Base-by-base conservation (phyloP, 805 yeast genomes). In the Candida hispaniensis region DNA sequence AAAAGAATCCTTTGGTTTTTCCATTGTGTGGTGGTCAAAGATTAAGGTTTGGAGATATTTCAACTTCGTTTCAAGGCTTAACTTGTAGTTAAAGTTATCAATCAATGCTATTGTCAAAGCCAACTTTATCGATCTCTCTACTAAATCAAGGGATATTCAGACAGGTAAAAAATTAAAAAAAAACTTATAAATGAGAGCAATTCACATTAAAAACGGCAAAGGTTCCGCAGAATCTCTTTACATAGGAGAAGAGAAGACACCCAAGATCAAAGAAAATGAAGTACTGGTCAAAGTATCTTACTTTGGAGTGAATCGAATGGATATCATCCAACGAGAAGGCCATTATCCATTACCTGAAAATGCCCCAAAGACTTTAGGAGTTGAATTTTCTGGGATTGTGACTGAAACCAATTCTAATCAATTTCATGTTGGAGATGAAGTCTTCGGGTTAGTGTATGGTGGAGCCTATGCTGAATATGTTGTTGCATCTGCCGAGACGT, bases 401-500 rank as follows among this genome's bases (percentile, higher is more conserved):
- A 47, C 22, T 10, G 39, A 45, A 14, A 35, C 30, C 6, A 30
- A 36, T 17, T 30, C 38, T 7, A 27, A 39, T 11, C 39, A 34
- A 4, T 53, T 52, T 39, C 43, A 36, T 7, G 47, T 44, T 4
- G 62, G 61, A 6, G 61, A 59, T 23, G 38, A 42, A 8, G 65
- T 60, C 13, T 52, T 54, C 39, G 65, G 65, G 1, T 44, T 57
- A 13, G 52, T 45, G 1, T 40, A 43, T 4, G 61, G 62, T 7
- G 65, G 65, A 5, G 56, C 63, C 4, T 57, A 56, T 35, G 60
- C 63, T 6, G 57, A 58, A 43, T 51, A 45, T 26, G 51, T 58
- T 10, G 49, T 44, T 2, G 53, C 58, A 26, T 43, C 50, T 13
- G 24, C 46, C 4, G 34, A 35, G 14, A 47, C 50, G 7, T 39